Conservation (phyloP, 1,284 basidiomycete species). For the Ustilago curta region DNA sequence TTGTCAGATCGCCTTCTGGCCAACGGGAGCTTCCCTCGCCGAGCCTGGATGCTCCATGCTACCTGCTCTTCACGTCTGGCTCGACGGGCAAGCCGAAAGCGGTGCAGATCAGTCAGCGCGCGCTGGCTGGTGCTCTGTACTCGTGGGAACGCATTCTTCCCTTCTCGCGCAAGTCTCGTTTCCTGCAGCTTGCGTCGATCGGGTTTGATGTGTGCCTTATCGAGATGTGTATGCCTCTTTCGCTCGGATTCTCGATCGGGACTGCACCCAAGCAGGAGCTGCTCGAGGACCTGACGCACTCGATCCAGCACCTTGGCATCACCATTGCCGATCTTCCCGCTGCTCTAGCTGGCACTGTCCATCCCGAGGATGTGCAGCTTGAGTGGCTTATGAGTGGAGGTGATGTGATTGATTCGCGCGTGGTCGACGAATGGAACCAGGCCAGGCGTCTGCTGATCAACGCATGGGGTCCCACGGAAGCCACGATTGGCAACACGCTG, state of each 20-base stretch:
- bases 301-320: constrained; percentile 58
- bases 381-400: constrained; percentile 69
- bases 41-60: constrained; percentile 50
- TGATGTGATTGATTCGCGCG: constrained; percentile 64
- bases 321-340: constrained; percentile 67
- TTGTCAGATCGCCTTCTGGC: not conserved
- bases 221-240: constrained; percentile 66
- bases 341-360: constrained; percentile 62
- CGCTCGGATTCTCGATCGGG: constrained; percentile 62
- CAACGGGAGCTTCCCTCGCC: constrained; percentile 10
- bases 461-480: constrained; percentile 68
- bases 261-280: constrained; percentile 63
- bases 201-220: constrained; percentile 68
- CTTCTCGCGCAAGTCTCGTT: constrained; percentile 43
- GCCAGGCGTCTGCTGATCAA: constrained; percentile 62
- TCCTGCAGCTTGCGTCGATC: constrained; percentile 66
- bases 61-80: constrained; percentile 66
- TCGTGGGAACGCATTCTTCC: constrained; percentile 66
- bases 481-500: constrained; percentile 68
- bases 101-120: constrained; percentile 63
- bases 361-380: constrained; percentile 56
- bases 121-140: constrained; percentile 59
- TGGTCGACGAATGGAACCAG: constrained; percentile 61
- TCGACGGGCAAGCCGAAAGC: constrained; percentile 66
- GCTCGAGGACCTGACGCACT: constrained; percentile 59